These are phyloP conservation scores for Nakazawaea populi DNA, from an alignment of 805 yeast species.

Conservation along the genomic window DNA sequence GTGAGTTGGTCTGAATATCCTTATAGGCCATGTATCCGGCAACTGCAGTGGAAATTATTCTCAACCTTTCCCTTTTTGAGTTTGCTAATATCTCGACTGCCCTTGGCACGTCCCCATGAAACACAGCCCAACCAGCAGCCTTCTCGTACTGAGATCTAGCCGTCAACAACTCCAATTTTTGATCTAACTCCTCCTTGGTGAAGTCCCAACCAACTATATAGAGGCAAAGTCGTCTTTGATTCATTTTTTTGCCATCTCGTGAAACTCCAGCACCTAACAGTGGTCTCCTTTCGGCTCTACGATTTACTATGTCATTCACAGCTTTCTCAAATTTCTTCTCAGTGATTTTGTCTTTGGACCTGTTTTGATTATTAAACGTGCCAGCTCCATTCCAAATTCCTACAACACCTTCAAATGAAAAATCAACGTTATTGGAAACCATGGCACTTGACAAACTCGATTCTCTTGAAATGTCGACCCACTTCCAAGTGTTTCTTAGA, in stretches of 20 bases:
- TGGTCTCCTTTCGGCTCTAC: constrained; percentile 34
- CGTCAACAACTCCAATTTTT: constrained; percentile 52
- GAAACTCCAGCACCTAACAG: constrained; percentile 38
- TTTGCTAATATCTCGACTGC: constrained; percentile 76
- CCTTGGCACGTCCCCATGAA: constrained; percentile 78
- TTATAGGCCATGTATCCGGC: constrained; percentile 80
- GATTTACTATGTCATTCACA: constrained; percentile 44
- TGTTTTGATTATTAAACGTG: constrained; percentile 41
- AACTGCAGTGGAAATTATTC: constrained; percentile 87
- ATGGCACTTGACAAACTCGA: constrained; percentile 61
- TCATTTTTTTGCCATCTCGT: constrained; percentile 39
- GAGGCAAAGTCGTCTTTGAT: constrained; percentile 73
- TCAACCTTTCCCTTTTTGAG: constrained; percentile 64
- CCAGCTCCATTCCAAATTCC: constrained; percentile 84
- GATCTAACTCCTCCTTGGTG: constrained; percentile 68
- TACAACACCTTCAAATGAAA: constrained; percentile 82
- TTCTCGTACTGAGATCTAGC: constrained; percentile 62
- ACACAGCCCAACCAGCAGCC: constrained; percentile 98
- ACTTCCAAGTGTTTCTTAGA: constrained; percentile 80
- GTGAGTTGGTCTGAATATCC: constrained; percentile 51
- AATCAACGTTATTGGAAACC: constrained; percentile 64
- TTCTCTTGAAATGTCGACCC: constrained; percentile 72
- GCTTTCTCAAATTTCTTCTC: constrained; percentile 42
- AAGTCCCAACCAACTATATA: constrained; percentile 90
- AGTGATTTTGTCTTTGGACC: constrained; percentile 30